Base-by-base conservation (phyloP, 495 filamentous ascomycete genomes). In the Penicillium waksmanii region DNA sequence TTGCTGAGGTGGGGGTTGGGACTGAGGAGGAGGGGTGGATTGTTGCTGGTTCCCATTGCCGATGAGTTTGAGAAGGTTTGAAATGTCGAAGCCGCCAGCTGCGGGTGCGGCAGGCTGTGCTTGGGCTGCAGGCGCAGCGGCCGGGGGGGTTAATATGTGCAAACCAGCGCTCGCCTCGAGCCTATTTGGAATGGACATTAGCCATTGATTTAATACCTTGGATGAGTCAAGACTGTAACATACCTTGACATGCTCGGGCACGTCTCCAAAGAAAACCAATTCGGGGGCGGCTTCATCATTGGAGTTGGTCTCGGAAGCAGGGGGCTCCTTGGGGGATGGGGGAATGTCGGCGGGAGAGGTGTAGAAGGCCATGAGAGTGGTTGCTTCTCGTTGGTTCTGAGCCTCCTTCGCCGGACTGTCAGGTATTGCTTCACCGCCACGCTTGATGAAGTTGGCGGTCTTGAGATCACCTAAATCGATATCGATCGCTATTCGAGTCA, bases 331-430 rank as follows among this genome's bases (percentile, higher is more conserved):
- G 2, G 93, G 89, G 0, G 87, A 85, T 1, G 85, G 76, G 5
- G 93, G 93, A 58, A 96, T 88, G 64, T 96, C 92, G 7, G 82
- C 82, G 35, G 76, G 71, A 53, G 86, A 85, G 2, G 88, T 84
- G 66, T 96, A 95, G 58, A 92, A 84, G 5, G 88, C 89, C 86
- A 96, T 92, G 34, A 96, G 82, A 23, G 90, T 92, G n/a, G 80
- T 86, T 19, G 80, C 77, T 72, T 96, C 93, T 9, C 90, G 85
- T 51, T 87, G 81, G 31, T 88, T 81, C 67, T 92, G 92, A 5
- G 79, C 77, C 40, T 82, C 78, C 56, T 87, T 87, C 67, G 96
- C 87, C 0, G 83, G 76, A 9, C 88, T 93, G 0, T 75, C 70
- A 9, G 89, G 80, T 5, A 75, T 65, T 35, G 80, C 78, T 11